Percentiles rank a stretch among this genome's conserved stretches.
These are phyloP conservation scores for Geotrichum bryndzae DNA, from an alignment of 1,139 yeast species.

Conservation along the genomic window DNA sequence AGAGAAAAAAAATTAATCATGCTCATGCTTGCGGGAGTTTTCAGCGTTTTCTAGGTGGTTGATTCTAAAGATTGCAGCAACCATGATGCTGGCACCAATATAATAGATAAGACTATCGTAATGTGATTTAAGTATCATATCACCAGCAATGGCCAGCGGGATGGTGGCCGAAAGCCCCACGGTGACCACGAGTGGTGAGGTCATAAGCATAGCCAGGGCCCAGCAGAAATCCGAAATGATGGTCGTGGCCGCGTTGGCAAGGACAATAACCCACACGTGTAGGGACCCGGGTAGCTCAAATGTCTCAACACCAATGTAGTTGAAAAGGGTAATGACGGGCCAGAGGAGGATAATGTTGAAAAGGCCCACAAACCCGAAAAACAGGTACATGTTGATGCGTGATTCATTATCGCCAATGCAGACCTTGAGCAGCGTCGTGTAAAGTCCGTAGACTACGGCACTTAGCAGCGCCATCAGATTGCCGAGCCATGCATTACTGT, in stretches of 20 bases:
- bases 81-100: slow-evolving; percentile 73
- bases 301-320: slow-evolving; percentile 56
- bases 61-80: slow-evolving; percentile 75
- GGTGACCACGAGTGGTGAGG: slow-evolving; percentile 91
- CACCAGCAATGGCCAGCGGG: slow-evolving; percentile 92
- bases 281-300: slow-evolving; percentile 62
- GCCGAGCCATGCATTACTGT: slow-evolving; percentile 56
- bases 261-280: slow-evolving; percentile 49
- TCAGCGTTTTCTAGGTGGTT: slow-evolving; percentile 71
- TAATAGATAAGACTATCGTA: slow-evolving; percentile 56
- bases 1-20: background rate
- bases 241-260: slow-evolving; percentile 67
- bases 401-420: slow-evolving; percentile 61
- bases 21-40: background rate
- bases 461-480: slow-evolving; percentile 75
- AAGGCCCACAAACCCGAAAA: slow-evolving; percentile 91
- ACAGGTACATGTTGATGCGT: slow-evolving; percentile 72
- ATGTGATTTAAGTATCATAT: slow-evolving; percentile 64
- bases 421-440: slow-evolving; percentile 75
- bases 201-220: slow-evolving; percentile 90
- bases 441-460: slow-evolving; percentile 84
- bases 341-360: slow-evolving; percentile 70
- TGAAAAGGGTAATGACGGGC: slow-evolving; percentile 70
- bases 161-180: slow-evolving; percentile 90
- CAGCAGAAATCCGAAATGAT: slow-evolving; percentile 87